Conservation (phyloP, 129 eudicot genomes). For the Scalesia atractyloides region DNA sequence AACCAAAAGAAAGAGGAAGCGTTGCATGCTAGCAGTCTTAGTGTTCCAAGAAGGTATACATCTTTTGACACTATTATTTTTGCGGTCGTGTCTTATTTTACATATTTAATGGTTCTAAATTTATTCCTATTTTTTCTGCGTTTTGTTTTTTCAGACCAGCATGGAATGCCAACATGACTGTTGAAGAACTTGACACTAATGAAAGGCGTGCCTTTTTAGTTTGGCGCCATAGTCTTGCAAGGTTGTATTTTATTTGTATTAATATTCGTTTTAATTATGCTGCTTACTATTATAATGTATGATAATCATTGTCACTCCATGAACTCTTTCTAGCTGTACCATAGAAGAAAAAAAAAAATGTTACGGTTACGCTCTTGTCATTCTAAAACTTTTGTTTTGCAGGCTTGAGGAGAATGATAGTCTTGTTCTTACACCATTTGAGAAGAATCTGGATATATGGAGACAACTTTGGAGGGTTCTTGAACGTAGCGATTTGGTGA, state of each 20-base stretch:
- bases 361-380: constrained; percentile 9
- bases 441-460: constrained; percentile 97
- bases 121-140: not conserved
- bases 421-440: constrained; percentile 94
- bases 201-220: constrained; percentile 78
- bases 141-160: constrained; percentile 58
- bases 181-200: constrained; percentile 88
- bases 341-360: not conserved
- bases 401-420: constrained; percentile 97
- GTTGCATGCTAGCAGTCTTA: constrained; percentile 87
- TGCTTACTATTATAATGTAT: not conserved
- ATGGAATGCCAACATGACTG: constrained; percentile 77
- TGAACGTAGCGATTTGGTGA: constrained; percentile 95
- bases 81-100: not conserved
- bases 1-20: constrained; percentile 86
- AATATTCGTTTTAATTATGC: not conserved
- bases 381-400: constrained; percentile 18
- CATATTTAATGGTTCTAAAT: not conserved
- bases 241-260: constrained; percentile 39
- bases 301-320: not conserved
- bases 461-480: constrained; percentile 99
- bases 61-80: not conserved
- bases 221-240: constrained; percentile 96
- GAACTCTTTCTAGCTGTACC: not conserved
- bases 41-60: constrained; percentile 84